Evolutionary conservation across 257 asterid genomes (phyloP).

Genomic region (Solanum chmielewskii): DNA sequence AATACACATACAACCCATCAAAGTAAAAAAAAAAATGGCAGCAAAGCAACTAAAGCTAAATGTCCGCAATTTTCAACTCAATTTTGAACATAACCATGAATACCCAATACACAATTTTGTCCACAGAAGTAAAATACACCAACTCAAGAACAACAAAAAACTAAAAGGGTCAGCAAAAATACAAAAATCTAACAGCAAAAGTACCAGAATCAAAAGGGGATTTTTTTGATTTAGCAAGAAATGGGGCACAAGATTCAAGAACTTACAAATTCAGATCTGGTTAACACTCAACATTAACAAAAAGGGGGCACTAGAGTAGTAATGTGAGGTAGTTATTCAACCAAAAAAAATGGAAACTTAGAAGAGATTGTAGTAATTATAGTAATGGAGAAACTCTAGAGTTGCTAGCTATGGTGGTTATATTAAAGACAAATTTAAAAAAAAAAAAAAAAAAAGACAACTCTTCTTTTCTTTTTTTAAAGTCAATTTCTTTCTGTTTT

Average conservation of each 20-base stretch:
- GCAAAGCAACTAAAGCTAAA: neutral
- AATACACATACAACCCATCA: neutral
- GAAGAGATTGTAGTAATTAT: neutral
- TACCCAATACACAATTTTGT: neutral
- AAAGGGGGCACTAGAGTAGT: neutral
- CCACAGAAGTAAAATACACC: neutral
- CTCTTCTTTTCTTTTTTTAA: neutral
- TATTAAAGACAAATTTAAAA: neutral
- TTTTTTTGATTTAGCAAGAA: neutral
- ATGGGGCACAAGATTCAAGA: neutral
- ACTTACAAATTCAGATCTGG: neutral
- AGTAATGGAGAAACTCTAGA: neutral
- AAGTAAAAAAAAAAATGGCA: neutral
- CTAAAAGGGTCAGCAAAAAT: neutral
- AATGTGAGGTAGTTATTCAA: neutral
- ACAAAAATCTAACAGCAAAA: neutral
- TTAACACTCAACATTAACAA: neutral
- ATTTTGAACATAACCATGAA: neutral
- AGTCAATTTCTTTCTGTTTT: neutral
- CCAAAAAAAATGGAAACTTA: neutral
- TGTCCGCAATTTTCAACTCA: neutral
- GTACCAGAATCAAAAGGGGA: neutral
- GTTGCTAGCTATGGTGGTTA: neutral
- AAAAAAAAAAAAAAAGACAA: neutral
- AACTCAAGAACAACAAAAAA: neutral